Conservation (phyloP, 1,284 basidiomycete species). For the Puccinia horiana region DNA sequence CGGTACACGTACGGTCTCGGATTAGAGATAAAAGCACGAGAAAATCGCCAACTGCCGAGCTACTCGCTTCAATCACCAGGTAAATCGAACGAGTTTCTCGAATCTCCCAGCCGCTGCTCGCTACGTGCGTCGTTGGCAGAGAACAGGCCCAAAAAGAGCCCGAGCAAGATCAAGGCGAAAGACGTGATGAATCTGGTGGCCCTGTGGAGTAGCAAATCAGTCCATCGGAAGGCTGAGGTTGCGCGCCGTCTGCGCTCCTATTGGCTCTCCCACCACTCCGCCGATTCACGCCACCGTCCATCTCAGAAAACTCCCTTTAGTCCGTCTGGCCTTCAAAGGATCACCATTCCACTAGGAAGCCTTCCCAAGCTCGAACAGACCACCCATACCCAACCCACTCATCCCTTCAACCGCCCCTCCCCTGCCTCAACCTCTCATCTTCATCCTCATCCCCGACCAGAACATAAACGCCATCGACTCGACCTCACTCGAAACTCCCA, state of each 20-base stretch:
- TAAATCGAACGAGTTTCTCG: not conserved
- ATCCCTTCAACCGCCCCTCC: not conserved
- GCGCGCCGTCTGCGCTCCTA: not conserved
- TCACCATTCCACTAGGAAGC: not conserved
- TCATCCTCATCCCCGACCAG: not conserved
- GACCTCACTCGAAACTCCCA: not conserved
- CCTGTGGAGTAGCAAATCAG: constrained; percentile 37
- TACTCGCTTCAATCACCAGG: constrained; percentile 26
- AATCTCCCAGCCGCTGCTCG: not conserved
- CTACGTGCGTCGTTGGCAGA: not conserved
- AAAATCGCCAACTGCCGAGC: constrained; percentile 15
- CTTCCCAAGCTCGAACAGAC: not conserved
- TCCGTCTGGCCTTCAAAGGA: not conserved
- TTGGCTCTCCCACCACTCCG: not conserved
- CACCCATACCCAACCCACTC: not conserved
- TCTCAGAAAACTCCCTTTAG: not conserved
- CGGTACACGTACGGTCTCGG: constrained; percentile 17
- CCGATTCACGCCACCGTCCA: not conserved
- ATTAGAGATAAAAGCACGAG: constrained; percentile 18
- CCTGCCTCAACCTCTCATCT: not conserved
- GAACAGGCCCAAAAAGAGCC: not conserved
- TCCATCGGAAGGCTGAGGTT: constrained; percentile 5
- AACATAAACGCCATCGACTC: not conserved
- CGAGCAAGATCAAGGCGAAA: not conserved
- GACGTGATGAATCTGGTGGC: constrained; percentile 41